phyloP scores from a whole-genome alignment of 148 eudicot species.

The Silene uniflora region DNA sequence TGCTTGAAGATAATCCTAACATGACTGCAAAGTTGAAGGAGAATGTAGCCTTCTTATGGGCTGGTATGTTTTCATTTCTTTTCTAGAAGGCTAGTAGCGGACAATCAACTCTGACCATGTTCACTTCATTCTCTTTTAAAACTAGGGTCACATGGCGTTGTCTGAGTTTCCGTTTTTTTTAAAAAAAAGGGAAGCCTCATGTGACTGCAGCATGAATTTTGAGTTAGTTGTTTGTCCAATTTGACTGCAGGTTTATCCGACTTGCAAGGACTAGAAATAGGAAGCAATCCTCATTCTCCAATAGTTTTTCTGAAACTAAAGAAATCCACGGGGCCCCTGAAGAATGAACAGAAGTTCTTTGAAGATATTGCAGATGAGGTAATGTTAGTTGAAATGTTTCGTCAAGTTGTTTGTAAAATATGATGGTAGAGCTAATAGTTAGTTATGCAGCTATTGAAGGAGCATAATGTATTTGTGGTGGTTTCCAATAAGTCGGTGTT shows the following conservation, averaged over 20 bases:
- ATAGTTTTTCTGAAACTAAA: conserved; percentile 60
- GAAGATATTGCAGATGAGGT: conserved; percentile 72
- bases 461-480: conserved; percentile 59
- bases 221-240: conserved; percentile 13
- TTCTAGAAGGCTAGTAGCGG: background rate
- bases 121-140: background rate
- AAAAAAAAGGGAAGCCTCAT: no score
- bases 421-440: background rate
- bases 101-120: background rate
- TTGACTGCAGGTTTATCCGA: conserved; percentile 56
- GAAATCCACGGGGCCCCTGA: conserved; percentile 55
- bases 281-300: conserved; percentile 73
- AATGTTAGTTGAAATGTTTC: background rate
- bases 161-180: background rate
- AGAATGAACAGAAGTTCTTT: conserved; percentile 64
- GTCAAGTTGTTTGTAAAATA: background rate
- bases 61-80: conserved; percentile 48
- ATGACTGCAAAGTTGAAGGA: conserved; percentile 56
- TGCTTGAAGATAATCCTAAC: conserved; percentile 72
- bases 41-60: conserved; percentile 51
- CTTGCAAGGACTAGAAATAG: conserved; percentile 62
- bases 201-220: no score
- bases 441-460: conserved; percentile 63
- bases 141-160: background rate
- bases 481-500: conserved; percentile 67